These are phyloP conservation scores for Quercus alba DNA, from an alignment of 306 rosid species.

Conservation along the genomic window DNA sequence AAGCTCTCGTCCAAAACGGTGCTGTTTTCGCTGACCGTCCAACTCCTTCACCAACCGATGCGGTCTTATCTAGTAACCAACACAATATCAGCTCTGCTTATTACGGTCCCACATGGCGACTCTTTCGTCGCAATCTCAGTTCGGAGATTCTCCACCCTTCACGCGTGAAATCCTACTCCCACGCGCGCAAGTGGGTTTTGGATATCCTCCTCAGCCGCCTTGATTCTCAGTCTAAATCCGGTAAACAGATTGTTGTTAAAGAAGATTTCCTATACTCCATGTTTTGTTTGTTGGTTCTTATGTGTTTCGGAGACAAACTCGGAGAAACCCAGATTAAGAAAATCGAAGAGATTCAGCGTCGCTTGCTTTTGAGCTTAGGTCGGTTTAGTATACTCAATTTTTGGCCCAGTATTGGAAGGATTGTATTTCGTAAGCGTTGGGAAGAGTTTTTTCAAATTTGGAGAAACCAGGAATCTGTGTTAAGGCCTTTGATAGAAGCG, in stretches of 20 bases:
- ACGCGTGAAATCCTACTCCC: background rate
- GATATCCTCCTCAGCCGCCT: no score
- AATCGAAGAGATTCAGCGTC: background rate
- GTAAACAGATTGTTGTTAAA: no score
- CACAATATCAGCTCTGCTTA: background rate
- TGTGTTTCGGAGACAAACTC: no score
- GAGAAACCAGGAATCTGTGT: background rate
- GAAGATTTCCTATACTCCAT: no score
- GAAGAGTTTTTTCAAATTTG: background rate
- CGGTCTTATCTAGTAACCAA: background rate
- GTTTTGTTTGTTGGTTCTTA: no score
- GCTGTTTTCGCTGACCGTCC: background rate
- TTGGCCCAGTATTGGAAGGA: background rate
- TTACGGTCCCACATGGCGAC: background rate
- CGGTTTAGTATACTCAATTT: background rate
- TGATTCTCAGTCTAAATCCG: no score
- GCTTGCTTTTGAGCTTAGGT: background rate
- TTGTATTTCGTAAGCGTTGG: background rate
- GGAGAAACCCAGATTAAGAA: no score
- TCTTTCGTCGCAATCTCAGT: background rate
- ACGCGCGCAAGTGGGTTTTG: no score
- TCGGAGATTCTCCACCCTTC: slow-evolving; percentile 4
- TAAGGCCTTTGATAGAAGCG: background rate
- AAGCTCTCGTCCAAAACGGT: no score
- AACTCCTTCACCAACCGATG: background rate